These are phyloP conservation scores for Pythium folliculosum DNA, from an alignment of 352 stramenopile genomes.

Conservation along the genomic window DNA sequence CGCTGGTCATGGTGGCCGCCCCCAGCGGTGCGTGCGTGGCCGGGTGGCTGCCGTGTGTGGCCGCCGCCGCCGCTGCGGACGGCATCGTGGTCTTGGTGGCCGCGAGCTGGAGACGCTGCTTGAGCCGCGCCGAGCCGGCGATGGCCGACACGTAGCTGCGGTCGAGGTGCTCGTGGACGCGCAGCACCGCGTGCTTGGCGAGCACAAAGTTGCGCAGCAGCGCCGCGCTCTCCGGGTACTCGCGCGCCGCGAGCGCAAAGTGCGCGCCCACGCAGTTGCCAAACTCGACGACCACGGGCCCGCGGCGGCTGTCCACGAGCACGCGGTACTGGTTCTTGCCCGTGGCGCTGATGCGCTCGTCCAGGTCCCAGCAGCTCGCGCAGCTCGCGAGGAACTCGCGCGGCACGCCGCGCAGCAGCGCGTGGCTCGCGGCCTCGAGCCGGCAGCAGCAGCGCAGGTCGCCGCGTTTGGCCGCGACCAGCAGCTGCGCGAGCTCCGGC, in stretches of 20 bases:
- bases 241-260: constrained; percentile 48
- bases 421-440: constrained; percentile 53
- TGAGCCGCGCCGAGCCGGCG: constrained; percentile 51
- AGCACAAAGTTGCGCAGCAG: constrained; percentile 62
- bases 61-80: not conserved
- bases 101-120: constrained; percentile 45
- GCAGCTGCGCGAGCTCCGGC: constrained; percentile 35
- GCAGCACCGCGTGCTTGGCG: constrained; percentile 62
- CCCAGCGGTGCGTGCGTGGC: not conserved
- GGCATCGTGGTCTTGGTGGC: constrained; percentile 64
- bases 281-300: constrained; percentile 82
- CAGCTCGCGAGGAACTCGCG: constrained; percentile 72
- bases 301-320: constrained; percentile 72
- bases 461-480: constrained; percentile 55
- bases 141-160: constrained; percentile 73
- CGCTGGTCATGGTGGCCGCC: constrained; percentile 25
- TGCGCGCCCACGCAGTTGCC: constrained; percentile 74
- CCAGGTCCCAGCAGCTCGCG: constrained; percentile 77
- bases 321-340: constrained; percentile 76
- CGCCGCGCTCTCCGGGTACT: constrained; percentile 55
- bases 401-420: constrained; percentile 27
- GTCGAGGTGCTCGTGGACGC: constrained; percentile 72
- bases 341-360: constrained; percentile 75
- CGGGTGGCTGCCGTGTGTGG: not conserved
- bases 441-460: constrained; percentile 70